Conservation (phyloP, 148 eudicot species). For the Dianthus caryophyllus region DNA sequence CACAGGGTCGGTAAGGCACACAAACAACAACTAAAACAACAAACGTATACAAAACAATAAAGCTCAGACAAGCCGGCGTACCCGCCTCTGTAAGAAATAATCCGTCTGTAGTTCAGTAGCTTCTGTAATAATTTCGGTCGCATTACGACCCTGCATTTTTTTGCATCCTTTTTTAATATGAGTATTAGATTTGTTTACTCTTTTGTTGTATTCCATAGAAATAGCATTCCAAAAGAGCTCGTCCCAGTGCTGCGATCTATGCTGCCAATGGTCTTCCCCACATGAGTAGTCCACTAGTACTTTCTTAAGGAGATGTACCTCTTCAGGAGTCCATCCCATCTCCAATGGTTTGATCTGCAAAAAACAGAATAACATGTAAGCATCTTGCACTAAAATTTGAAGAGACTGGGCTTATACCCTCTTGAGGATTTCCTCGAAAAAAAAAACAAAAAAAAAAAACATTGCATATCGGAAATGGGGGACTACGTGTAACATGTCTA, state of each 20-base stretch:
- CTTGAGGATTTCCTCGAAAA: no score
- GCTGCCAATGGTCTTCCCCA: background rate
- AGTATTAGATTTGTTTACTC: background rate
- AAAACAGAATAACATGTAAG: background rate
- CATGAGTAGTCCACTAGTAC: background rate
- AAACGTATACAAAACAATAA: no score
- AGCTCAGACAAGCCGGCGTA: no score
- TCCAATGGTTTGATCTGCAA: background rate
- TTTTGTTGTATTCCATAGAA: background rate
- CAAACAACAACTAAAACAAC: no score
- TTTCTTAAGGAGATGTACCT: background rate
- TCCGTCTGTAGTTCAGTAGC: background rate
- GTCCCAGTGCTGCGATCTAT: background rate
- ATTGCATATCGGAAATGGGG: no score
- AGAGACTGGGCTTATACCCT: no score
- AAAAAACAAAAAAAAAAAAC: no score
- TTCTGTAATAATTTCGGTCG: background rate
- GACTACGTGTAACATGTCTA: no score
- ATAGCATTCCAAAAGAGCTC: background rate
- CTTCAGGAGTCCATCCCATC: background rate
- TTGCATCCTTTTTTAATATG: background rate
- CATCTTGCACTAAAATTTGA: constrained; percentile 1
- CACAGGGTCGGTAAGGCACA: no score
- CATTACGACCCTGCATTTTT: background rate
- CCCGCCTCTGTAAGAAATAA: background rate